Evolutionary conservation across 2,329 filamentous ascomycete species (phyloP), one percentile per base, ranked within the genome.

Genomic region (Shiraia sp.): DNA sequence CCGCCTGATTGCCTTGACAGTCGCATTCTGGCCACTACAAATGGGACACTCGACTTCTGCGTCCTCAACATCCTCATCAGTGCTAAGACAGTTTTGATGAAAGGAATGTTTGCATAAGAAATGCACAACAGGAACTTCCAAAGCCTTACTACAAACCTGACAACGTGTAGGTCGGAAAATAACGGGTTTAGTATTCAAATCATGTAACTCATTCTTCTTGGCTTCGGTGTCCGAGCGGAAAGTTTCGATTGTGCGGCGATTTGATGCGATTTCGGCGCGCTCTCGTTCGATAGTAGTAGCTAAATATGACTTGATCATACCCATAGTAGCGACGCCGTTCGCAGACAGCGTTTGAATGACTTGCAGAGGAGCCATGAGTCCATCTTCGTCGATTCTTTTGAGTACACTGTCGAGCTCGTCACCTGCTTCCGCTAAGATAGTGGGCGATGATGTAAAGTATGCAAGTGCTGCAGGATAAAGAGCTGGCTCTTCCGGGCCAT

Each of bases 41-140:
- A 90, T 79, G 8, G 92, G 90, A 65, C 93, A 99, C 69, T 96
- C 90, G 0, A 85, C 79, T 27, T 82, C 76, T 8, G 81, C 77
- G 36, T 85, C 83, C 24, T 79, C 76, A 8, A 73, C 71, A 36
- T 85, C 85, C 15, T 80, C 77, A 22, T 73, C 72, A 4, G 77
- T 75, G 63, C 88, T 88, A 29, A 99, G 74, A 69, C 92, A 99
- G 32, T 88, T 80, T 72, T 95, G 89, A 66, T 99, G 93, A 76
- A 96, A 99, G 47, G 86, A 91, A 68, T 99, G 93, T 68, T 95
- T 96, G 75, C 93, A 99, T 50, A 99, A 72, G 68, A 99, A 99
- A 66, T 99, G 93, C 33, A 99, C 91, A 0, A 86, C 88, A 0
- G 93, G 93, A 10, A 97, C 76, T 53, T 96, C 91, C 13, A 97